Conservation (phyloP, 2,329 filamentous ascomycete genomes). For the Cordyceps farinosa region DNA sequence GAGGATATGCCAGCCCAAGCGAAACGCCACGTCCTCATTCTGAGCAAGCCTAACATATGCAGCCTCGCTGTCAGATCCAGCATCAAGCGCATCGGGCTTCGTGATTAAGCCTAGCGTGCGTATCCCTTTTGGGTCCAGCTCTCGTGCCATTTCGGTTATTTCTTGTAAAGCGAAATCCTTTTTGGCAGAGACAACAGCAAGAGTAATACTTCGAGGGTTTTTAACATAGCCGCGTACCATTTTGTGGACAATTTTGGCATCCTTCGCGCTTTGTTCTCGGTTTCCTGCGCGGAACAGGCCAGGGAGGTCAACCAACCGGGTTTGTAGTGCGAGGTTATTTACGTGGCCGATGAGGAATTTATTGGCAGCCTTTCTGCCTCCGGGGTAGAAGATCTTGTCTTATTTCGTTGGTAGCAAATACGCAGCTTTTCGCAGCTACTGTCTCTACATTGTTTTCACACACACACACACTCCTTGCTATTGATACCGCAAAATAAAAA, state of each 20-base stretch:
- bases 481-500: too few relatives aligned
- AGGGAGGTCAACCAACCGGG: conserved; percentile 58
- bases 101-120: conserved; percentile 51
- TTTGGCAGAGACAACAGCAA: conserved; percentile 55
- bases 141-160: conserved; percentile 45
- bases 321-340: too few relatives aligned
- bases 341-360: too few relatives aligned
- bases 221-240: conserved; percentile 55
- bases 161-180: conserved; percentile 55
- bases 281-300: conserved; percentile 51
- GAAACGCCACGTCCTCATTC: conserved; percentile 42
- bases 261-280: conserved; percentile 42
- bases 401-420: too few relatives aligned
- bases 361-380: too few relatives aligned
- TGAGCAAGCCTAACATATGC: conserved; percentile 37
- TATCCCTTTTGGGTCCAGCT: conserved; percentile 29
- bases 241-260: conserved; percentile 42
- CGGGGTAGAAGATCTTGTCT: too few relatives aligned
- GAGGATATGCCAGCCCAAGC: conserved; percentile 26
- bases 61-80: conserved; percentile 34
- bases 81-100: conserved; percentile 40
- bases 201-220: conserved; percentile 54
- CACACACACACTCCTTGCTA: too few relatives aligned
- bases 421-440: too few relatives aligned
- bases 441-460: too few relatives aligned